phyloP scores from a whole-genome alignment of 768 basidiomycete genomes.

The Cystobasidium onofrii region DNA sequence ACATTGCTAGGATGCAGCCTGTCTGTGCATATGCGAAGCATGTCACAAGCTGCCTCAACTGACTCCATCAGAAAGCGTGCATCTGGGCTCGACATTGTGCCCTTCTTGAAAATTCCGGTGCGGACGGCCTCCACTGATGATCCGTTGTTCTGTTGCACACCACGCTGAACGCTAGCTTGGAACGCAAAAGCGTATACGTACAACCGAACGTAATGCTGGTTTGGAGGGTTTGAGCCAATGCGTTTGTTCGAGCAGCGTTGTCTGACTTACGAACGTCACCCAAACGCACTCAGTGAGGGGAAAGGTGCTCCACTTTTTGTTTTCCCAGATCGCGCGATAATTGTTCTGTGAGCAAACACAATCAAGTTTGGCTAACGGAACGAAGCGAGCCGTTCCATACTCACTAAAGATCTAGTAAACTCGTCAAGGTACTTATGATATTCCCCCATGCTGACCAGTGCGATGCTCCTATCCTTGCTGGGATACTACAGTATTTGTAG shows the following conservation, averaged over 20 bases:
- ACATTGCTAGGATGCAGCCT: slow-evolving; percentile 37
- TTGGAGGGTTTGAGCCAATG: too few relatives aligned
- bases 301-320: slow-evolving; percentile 23
- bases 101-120: slow-evolving; percentile 31
- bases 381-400: not conserved
- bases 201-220: slow-evolving; percentile 27
- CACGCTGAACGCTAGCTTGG: slow-evolving; percentile 35
- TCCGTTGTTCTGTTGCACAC: not conserved
- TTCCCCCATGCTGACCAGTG: slow-evolving; percentile 32
- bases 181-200: slow-evolving; percentile 38
- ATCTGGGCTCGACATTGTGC: slow-evolving; percentile 33
- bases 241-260: too few relatives aligned
- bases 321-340: slow-evolving; percentile 10
- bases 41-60: slow-evolving; percentile 39
- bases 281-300: slow-evolving; percentile 22
- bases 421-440: slow-evolving; percentile 38
- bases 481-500: slow-evolving; percentile 29
- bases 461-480: slow-evolving; percentile 34
- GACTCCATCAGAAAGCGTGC: slow-evolving; percentile 38
- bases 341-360: slow-evolving; percentile 8
- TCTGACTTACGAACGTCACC: slow-evolving; percentile 26
- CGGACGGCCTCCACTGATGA: slow-evolving; percentile 29
- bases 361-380: not conserved
- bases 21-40: slow-evolving; percentile 36
- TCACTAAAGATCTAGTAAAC: slow-evolving; percentile 28